Evolutionary conservation across 1,284 basidiomycete species (phyloP).

Genomic region (Grifola frondosa): DNA sequence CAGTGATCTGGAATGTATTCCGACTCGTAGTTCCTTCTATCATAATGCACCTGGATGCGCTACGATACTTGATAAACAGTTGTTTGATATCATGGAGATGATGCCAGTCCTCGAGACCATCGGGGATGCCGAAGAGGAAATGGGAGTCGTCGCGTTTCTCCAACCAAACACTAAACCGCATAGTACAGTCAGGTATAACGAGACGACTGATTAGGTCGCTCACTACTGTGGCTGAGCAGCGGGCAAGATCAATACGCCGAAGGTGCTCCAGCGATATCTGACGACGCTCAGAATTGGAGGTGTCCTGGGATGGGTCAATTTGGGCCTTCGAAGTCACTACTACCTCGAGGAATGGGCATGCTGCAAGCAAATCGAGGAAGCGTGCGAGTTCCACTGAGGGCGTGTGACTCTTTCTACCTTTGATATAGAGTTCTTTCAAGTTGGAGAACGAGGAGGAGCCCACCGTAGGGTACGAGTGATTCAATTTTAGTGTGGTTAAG

Average conservation of each 20-base stretch:
- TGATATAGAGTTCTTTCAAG: conserved; percentile 25
- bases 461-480: conserved; percentile 23
- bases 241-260: conserved; percentile 26
- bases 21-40: conserved; percentile 22
- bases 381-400: conserved; percentile 24
- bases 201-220: conserved; percentile 26
- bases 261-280: conserved; percentile 25
- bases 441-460: conserved; percentile 19
- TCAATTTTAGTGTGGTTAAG: conserved; percentile 24
- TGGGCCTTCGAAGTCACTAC: conserved; percentile 25
- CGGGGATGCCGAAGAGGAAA: conserved; percentile 30
- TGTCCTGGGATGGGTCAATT: conserved; percentile 21
- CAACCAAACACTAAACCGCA: conserved; percentile 28
- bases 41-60: conserved; percentile 30
- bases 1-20: conserved; percentile 28
- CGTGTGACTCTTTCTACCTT: conserved; percentile 27
- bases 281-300: conserved; percentile 20
- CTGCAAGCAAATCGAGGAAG: conserved; percentile 28
- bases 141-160: conserved; percentile 30
- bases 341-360: conserved; percentile 25
- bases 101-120: conserved; percentile 21
- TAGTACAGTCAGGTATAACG: conserved; percentile 27
- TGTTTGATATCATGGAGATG: conserved; percentile 27
- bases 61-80: conserved; percentile 26
- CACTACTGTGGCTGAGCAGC: conserved; percentile 22